Conservation (phyloP, 2,329 filamentous ascomycete genomes). For the Curvularia sp. region DNA sequence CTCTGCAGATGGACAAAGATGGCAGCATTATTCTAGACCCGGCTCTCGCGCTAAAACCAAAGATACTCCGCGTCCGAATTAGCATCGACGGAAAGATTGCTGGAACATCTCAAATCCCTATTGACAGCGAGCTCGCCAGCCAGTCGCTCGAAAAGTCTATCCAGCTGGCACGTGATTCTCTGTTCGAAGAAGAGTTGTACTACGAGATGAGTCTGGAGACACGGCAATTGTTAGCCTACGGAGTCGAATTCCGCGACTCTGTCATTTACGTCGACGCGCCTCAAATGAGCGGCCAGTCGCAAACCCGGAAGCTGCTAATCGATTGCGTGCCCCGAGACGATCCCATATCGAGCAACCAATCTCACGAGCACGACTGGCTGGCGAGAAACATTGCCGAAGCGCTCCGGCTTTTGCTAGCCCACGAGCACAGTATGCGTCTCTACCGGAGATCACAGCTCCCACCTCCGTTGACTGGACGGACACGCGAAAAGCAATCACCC, state of each 20-base stretch:
- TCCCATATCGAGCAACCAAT: slow-evolving; percentile 32
- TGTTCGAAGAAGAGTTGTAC: slow-evolving; percentile 87
- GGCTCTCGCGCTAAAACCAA: slow-evolving; percentile 63
- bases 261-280: slow-evolving; percentile 48
- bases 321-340: slow-evolving; percentile 71
- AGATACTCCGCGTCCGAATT: slow-evolving; percentile 72
- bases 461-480: slow-evolving; percentile 61
- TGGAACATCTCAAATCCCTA: slow-evolving; percentile 59
- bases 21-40: slow-evolving; percentile 78
- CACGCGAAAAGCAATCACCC: slow-evolving; percentile 60
- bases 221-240: slow-evolving; percentile 72
- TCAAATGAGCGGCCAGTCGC: slow-evolving; percentile 31
- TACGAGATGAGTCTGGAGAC: slow-evolving; percentile 87
- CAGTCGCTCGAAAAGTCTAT: slow-evolving; percentile 72
- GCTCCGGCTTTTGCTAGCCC: slow-evolving; percentile 77
- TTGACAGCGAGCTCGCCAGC: slow-evolving; percentile 50
- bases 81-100: slow-evolving; percentile 64
- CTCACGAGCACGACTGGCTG: slow-evolving; percentile 53
- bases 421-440: slow-evolving; percentile 79
- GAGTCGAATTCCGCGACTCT: slow-evolving; percentile 68
- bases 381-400: slow-evolving; percentile 72
- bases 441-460: slow-evolving; percentile 71
- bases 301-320: slow-evolving; percentile 68
- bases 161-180: slow-evolving; percentile 76
- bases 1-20: slow-evolving; percentile 75